These are phyloP conservation scores for Castanea mollissima DNA, from an alignment of 306 rosid genomes.

Conservation along the genomic window DNA sequence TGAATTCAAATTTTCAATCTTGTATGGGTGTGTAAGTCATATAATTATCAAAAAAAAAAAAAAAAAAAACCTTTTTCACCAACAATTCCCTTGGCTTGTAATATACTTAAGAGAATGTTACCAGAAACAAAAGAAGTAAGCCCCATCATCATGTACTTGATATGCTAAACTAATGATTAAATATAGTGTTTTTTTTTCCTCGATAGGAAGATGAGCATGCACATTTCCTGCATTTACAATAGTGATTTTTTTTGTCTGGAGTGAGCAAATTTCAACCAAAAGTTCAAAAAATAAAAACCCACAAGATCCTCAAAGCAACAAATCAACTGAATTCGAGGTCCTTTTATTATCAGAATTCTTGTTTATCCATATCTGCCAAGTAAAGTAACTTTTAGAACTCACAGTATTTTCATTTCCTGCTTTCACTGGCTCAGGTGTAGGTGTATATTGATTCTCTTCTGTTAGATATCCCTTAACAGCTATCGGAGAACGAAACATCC, in stretches of 20 bases:
- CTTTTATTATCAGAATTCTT: background rate
- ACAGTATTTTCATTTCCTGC: slow-evolving; percentile 27
- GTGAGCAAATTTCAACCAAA: background rate
- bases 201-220: background rate
- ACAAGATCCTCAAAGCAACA: background rate
- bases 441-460: slow-evolving; percentile 6
- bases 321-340: background rate
- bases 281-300: background rate
- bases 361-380: background rate
- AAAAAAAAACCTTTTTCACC: background rate
- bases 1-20: background rate
- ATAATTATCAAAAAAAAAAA: background rate
- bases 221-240: background rate
- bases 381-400: slow-evolving; percentile 26
- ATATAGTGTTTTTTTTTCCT: background rate
- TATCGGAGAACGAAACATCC: slow-evolving; percentile 51
- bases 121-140: background rate
- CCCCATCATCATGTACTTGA: background rate
- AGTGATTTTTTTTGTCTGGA: background rate
- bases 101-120: background rate
- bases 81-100: background rate
- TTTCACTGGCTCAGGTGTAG: slow-evolving; percentile 8
- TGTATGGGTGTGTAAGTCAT: background rate
- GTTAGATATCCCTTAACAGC: slow-evolving; percentile 52
- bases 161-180: background rate